Percentiles rank a stretch among this genome's conserved stretches.
Conservation (phyloP, 495 filamentous ascomycete genomes). For the Halenospora varia region DNA sequence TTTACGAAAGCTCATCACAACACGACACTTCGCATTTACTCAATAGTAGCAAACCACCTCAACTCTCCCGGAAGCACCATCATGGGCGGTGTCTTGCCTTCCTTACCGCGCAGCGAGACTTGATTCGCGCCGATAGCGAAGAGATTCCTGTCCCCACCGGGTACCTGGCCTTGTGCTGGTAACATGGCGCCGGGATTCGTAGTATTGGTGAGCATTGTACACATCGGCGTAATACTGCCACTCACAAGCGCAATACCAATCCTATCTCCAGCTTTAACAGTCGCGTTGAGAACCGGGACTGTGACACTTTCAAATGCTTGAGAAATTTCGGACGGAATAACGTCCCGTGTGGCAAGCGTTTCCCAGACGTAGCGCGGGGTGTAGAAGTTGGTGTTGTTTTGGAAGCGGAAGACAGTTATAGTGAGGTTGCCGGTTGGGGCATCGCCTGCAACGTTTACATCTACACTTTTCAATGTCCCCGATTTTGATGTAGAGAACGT, state of each 20-base stretch:
- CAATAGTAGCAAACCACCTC: conserved; percentile 13
- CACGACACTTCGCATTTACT: too few relatives aligned
- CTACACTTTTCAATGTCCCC: conserved; percentile 6
- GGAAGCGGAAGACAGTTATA: conserved; percentile 17
- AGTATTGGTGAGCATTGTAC: neutral
- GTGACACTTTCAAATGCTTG: conserved; percentile 8
- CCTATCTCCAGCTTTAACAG: conserved; percentile 4
- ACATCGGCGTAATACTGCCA: conserved; percentile 8
- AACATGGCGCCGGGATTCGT: neutral
- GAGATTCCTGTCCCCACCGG: conserved; percentile 3
- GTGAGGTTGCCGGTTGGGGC: conserved; percentile 5
- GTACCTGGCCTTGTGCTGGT: neutral
- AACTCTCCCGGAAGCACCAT: conserved; percentile 9
- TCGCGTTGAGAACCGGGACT: neutral
- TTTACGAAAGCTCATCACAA: too few relatives aligned
- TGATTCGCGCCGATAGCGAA: conserved; percentile 13
- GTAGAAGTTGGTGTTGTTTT: conserved; percentile 16
- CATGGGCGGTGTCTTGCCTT: conserved; percentile 8
- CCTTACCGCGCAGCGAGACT: conserved; percentile 3
- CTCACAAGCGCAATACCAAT: conserved; percentile 10
- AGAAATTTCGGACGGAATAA: neutral
- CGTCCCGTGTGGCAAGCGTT: conserved; percentile 2
- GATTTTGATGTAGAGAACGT: conserved; percentile 12
- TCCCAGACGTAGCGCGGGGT: conserved; percentile 18
- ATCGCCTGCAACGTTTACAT: conserved; percentile 11